Base-by-base conservation (phyloP, 176 grass and related monocot genomes). In the Cymbopogon citratus region DNA sequence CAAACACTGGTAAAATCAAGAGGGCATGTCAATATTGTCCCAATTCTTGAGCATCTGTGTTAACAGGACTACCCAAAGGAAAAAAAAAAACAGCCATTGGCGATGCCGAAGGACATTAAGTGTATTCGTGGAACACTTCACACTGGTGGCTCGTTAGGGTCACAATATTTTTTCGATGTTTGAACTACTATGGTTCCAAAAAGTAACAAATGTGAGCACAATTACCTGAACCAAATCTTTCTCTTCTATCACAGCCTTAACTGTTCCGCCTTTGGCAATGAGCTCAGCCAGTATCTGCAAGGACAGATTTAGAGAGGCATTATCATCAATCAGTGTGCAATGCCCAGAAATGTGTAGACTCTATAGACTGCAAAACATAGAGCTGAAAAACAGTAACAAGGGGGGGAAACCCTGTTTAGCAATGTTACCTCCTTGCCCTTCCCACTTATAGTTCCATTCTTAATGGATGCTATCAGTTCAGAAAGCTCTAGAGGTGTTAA, bases 141-240 rank as follows among this genome's bases (percentile, higher is more conserved):
- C 36, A 40, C 13, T 1, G 1, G 3, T 71, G 16, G 29, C 29
- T 36, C n/a, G n/a, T n/a, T n/a, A 28, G 7, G 41, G 10, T 68
- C 15, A 70, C 25, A 62, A 34, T 56, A 40, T 29, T 3, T 45
- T 59, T 81, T 21, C 23, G 34, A 81, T 26, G 34, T 34, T 85
- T 31, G 13, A 72, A 44, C 45, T 57, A 63, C 15, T 5, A 46
- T 24, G 5, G 4, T 76, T 63, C n/a, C 54, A 77, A 51, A 82
- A 46, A 79, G 34, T 78, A 82, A 83, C 29, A 60, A 51, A 48
- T 38, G 45, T 77, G 19, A 78, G 33, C 59, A 34, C 35, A 57
- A 66, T 76, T 87, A 93, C 90, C 96, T 98, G 96, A 89, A 98
- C 89, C 38, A 98, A 84, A 93, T 95, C 96, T 69, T 91, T 93